phyloP scores from a whole-genome alignment of 441 rosid species.

The Erysimum cheiri region DNA sequence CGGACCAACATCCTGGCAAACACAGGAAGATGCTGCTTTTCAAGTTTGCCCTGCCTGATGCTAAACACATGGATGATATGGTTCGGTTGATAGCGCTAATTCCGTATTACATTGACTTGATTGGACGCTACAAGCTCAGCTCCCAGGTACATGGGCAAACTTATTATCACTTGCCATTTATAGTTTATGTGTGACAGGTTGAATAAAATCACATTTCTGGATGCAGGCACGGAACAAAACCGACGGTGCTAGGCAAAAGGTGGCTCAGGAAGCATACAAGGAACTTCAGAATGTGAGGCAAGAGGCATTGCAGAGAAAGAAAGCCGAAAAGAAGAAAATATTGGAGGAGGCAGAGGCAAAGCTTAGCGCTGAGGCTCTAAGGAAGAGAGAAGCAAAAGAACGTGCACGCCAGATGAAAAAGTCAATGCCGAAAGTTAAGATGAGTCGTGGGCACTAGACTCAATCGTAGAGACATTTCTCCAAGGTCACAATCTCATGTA shows the following conservation, averaged over 20 bases:
- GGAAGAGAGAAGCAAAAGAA: slow-evolving; percentile 88
- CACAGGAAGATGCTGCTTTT: slow-evolving; percentile 86
- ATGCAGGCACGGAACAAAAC: slow-evolving; percentile 86
- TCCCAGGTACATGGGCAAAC: slow-evolving; percentile 62
- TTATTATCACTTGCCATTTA: neutral
- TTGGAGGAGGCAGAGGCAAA: slow-evolving; percentile 92
- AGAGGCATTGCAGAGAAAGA: slow-evolving; percentile 89
- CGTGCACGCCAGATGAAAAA: slow-evolving; percentile 91
- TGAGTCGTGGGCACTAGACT: slow-evolving; percentile 74
- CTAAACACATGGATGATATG: slow-evolving; percentile 80
- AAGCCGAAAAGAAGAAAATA: slow-evolving; percentile 80
- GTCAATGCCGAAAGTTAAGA: slow-evolving; percentile 83
- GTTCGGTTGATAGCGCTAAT: slow-evolving; percentile 77
- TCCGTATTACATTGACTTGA: slow-evolving; percentile 88
- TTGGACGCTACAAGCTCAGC: slow-evolving; percentile 94
- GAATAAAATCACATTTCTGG: neutral
- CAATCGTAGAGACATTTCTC: slow-evolving; percentile 26
- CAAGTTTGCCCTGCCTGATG: slow-evolving; percentile 89
- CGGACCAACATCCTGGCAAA: slow-evolving; percentile 81
- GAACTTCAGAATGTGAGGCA: slow-evolving; percentile 89
- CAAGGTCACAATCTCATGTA: slow-evolving; percentile 17
- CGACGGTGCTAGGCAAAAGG: slow-evolving; percentile 78
- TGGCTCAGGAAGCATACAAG: slow-evolving; percentile 85
- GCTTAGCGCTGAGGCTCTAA: slow-evolving; percentile 79
- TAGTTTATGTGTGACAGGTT: neutral